A percentile compares a stretch with the other conserved stretches of the same genome.
These are phyloP conservation scores for Acanthamoeba triangularis DNA, from an alignment of 208 protist species.

Conservation along the genomic window DNA sequence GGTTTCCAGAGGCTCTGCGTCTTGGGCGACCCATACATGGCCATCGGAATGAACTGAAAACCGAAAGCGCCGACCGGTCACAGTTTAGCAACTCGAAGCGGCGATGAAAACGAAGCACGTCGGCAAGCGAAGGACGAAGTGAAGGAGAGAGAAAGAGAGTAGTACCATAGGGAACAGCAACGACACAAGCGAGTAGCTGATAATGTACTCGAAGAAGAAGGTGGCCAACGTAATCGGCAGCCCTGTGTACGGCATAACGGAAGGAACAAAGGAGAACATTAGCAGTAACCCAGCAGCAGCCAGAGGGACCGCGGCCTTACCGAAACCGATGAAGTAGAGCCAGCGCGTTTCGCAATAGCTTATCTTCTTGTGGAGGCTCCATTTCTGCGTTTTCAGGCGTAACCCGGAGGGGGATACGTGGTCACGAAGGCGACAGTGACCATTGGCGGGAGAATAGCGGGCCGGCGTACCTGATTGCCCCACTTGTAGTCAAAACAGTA, in stretches of 20 bases:
- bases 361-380: slow-evolving; percentile 57
- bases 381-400: neutral
- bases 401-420: neutral
- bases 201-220: slow-evolving; percentile 75
- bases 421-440: neutral
- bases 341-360: slow-evolving; percentile 74
- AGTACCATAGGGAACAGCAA: slow-evolving; percentile 71
- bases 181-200: slow-evolving; percentile 64
- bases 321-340: slow-evolving; percentile 77
- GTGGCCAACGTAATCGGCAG: slow-evolving; percentile 58
- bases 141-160: neutral
- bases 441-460: too few relatives aligned
- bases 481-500: slow-evolving; percentile 78
- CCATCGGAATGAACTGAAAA: slow-evolving; percentile 66
- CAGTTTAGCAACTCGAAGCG: too few relatives aligned
- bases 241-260: neutral
- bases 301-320: neutral
- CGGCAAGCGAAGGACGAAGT: neutral
- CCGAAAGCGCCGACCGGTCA: neutral
- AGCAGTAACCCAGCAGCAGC: neutral
- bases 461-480: neutral
- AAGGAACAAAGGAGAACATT: neutral
- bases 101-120: neutral
- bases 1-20: slow-evolving; percentile 54
- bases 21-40: slow-evolving; percentile 65